Conservation (phyloP, 306 rosid species). For the Notholithocarpus densiflorus region DNA sequence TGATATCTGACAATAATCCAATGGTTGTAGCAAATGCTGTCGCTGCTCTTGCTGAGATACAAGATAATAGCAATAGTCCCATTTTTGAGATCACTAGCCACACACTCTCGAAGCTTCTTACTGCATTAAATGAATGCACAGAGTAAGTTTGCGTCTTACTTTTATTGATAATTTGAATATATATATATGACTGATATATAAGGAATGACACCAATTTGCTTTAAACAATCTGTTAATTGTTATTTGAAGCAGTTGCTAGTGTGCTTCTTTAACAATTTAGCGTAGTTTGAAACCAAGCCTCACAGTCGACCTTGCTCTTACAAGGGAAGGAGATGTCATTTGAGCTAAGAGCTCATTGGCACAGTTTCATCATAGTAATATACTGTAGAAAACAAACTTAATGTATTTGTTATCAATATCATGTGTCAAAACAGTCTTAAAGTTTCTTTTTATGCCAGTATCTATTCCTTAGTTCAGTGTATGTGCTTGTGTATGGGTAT, state of each 20-base stretch:
- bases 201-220: not conserved
- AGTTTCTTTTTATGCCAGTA: not conserved
- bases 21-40: slow-evolving; percentile 99
- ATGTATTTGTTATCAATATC: not conserved
- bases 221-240: not conserved
- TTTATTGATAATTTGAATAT: slow-evolving; percentile 2
- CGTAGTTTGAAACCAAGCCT: no score
- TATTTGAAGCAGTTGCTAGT: not conserved
- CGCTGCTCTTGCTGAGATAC: slow-evolving; percentile 97
- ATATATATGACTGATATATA: not conserved
- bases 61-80: slow-evolving; percentile 79
- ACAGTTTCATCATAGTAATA: not conserved
- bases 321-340: no score
- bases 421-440: not conserved
- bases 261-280: not conserved
- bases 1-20: slow-evolving; percentile 98
- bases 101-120: slow-evolving; percentile 93
- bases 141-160: slow-evolving; percentile 63
- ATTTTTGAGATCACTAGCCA: slow-evolving; percentile 86
- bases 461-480: not conserved
- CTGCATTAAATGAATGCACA: slow-evolving; percentile 98
- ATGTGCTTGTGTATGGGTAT: not conserved
- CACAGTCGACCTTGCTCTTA: no score
- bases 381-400: not conserved
- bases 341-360: no score